A percentile compares a stretch with the other conserved stretches of the same genome.
phyloP scores from a whole-genome alignment of 495 filamentous ascomycete genomes.

The Podospora pseudopauciseta region DNA sequence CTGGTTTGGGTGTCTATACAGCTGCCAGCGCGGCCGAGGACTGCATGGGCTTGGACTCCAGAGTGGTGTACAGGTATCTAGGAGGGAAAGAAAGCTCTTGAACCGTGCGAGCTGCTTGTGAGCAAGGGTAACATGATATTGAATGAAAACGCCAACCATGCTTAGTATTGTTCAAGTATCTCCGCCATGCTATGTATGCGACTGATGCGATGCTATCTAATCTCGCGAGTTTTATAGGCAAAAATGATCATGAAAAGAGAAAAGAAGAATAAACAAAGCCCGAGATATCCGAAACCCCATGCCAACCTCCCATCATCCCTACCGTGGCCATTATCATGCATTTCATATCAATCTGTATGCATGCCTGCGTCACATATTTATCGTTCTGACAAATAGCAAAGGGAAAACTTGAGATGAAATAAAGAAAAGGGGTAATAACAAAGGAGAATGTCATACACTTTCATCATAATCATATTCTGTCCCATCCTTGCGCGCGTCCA shows the following conservation, averaged over 20 bases:
- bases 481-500: background rate
- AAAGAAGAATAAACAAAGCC: background rate
- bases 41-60: constrained; percentile 49
- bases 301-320: background rate
- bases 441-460: constrained; percentile 2
- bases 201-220: background rate
- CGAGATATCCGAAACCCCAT: background rate
- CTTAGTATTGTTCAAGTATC: background rate
- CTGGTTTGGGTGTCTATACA: constrained; percentile 45
- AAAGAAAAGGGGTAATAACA: background rate
- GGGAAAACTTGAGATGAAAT: background rate
- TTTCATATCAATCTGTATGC: background rate
- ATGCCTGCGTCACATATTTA: background rate
- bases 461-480: background rate
- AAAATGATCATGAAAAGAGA: background rate
- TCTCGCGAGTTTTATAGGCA: background rate
- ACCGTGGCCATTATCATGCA: background rate
- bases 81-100: constrained; percentile 29
- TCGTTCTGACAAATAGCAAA: background rate
- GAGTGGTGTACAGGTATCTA: constrained; percentile 52
- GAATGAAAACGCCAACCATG: background rate
- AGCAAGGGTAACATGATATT: background rate
- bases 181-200: background rate
- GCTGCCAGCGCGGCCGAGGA: constrained; percentile 42
- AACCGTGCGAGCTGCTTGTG: background rate